A percentile compares a stretch with the other conserved stretches of the same genome.
phyloP scores from a whole-genome alignment of 139 green algal species.

The Chlamydomonas applanata region DNA sequence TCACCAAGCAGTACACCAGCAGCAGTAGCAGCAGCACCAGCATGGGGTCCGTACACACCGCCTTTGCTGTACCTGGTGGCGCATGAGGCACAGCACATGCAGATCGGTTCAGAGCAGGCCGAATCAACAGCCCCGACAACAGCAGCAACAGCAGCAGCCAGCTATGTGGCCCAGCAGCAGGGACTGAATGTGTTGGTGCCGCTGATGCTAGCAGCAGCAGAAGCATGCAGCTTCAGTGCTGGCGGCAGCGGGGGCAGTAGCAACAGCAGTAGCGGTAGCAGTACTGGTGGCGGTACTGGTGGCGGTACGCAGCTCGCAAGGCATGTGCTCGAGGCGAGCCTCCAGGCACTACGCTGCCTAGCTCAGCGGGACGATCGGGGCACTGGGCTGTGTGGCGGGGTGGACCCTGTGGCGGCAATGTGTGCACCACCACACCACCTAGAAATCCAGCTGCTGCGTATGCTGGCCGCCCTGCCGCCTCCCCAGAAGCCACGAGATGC shows the following conservation, averaged over 20 bases:
- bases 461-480: conserved; percentile 26
- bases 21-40: background rate
- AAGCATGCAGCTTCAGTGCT: background rate
- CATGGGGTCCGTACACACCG: conserved; percentile 4
- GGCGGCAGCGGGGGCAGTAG: background rate
- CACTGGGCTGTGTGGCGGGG: background rate
- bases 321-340: background rate
- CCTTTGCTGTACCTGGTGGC: conserved; percentile 31
- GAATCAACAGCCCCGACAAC: background rate
- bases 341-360: conserved; percentile 12
- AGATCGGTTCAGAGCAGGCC: background rate
- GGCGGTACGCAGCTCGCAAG: background rate
- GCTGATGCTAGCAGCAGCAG: too few relatives aligned
- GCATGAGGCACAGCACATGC: conserved; percentile 23
- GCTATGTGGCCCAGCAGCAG: background rate
- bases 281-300: background rate
- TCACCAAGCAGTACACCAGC: background rate
- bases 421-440: background rate
- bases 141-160: background rate
- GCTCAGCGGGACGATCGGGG: conserved; percentile 23
- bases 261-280: conserved; percentile 4
- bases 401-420: background rate
- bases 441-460: conserved; percentile 13
- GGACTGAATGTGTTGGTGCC: background rate
- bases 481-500: background rate